Evolutionary conservation across 1,284 basidiomycete genomes (phyloP), one percentile per base, ranked within the genome.

Genomic region (Wolfiporia cocos): DNA sequence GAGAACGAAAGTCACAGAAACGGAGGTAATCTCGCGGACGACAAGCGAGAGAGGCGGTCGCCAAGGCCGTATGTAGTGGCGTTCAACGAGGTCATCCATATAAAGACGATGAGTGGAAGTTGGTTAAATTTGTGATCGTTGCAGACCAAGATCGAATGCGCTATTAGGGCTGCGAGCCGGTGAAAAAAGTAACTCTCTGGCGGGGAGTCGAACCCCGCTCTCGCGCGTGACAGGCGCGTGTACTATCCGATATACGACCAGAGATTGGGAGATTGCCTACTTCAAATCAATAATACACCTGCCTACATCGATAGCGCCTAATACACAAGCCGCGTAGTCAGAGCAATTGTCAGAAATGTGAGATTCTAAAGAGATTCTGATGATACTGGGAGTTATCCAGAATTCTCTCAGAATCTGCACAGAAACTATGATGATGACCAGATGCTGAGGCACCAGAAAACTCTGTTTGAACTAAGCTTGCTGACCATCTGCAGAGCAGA

Each of bases 51-150:
- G 68, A 26, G 76, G 77, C 26, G 81, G 81, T 4, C 71, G 70
- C 79, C 84, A 87, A 9, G 85, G 86, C n/a, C 83, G 73, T 51
- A 87, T 77, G 11, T 80, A 66, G 47, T 77, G 78, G 86, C 85
- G 88, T 53, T 68, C 61, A 28, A 14, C 7, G 7, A 28, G 26
- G 14, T 28, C 26, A 14, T 28, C 26, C 26, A 28, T 28, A 14
- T 28, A 7, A 14, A 7, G 7, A 28, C 26, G 26, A 9, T 14
- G 26, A 14, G 26, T 28, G 26, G 26, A n/a, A n/a, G n/a, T n/a
- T n/a, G n/a, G n/a, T n/a, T n/a, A n/a, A n/a, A n/a, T n/a, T n/a
- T n/a, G n/a, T n/a, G n/a, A n/a, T n/a, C n/a, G n/a, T n/a, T n/a
- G n/a, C n/a, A n/a, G n/a, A n/a, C n/a, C n/a, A n/a, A n/a, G n/a